These are phyloP conservation scores for Tetrapisispora phaffii DNA, from an alignment of 805 yeast genomes.

Conservation along the genomic window DNA sequence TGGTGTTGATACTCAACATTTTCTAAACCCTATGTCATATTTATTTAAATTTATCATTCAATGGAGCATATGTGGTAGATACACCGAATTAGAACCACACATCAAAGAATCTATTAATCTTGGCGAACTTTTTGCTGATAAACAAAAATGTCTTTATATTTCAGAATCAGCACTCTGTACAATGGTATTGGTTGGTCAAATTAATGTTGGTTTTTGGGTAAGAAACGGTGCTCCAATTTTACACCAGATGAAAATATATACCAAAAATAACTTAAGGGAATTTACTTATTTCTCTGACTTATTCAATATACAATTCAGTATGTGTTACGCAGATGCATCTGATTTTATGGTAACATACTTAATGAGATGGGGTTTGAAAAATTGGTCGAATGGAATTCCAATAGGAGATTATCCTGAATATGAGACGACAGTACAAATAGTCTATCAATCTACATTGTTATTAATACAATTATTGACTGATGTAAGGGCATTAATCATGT, in stretches of 20 bases:
- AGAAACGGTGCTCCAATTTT: conserved; percentile 80
- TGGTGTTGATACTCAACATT: conserved; percentile 25
- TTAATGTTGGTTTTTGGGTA: conserved; percentile 87
- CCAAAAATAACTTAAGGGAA: conserved; percentile 65
- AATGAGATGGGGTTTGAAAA: conserved; percentile 57
- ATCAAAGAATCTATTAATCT: conserved; percentile 13
- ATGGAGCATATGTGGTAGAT: conserved; percentile 29
- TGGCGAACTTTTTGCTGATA: conserved; percentile 13
- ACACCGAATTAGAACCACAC: conserved; percentile 13
- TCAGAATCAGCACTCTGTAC: conserved; percentile 69
- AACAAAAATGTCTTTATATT: conserved; percentile 13
- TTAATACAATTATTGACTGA: conserved; percentile 63
- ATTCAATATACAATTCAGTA: conserved; percentile 52
- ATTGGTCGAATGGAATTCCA: conserved; percentile 42
- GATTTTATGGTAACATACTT: conserved; percentile 47
- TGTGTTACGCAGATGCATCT: conserved; percentile 49
- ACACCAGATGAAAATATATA: conserved; percentile 70
- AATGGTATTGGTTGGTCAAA: conserved; percentile 68
- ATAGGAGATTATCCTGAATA: conserved; percentile 37
- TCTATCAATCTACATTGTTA: conserved; percentile 69
- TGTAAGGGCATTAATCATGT: conserved; percentile 45
- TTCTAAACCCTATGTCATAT: conserved; percentile 28
- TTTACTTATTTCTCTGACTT: conserved; percentile 74
- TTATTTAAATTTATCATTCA: conserved; percentile 24
- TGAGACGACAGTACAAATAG: conserved; percentile 41